Base-by-base conservation (phyloP, 225 moss, liverwort and hornwort genomes). In the Rhytidiadelphus loreus region DNA sequence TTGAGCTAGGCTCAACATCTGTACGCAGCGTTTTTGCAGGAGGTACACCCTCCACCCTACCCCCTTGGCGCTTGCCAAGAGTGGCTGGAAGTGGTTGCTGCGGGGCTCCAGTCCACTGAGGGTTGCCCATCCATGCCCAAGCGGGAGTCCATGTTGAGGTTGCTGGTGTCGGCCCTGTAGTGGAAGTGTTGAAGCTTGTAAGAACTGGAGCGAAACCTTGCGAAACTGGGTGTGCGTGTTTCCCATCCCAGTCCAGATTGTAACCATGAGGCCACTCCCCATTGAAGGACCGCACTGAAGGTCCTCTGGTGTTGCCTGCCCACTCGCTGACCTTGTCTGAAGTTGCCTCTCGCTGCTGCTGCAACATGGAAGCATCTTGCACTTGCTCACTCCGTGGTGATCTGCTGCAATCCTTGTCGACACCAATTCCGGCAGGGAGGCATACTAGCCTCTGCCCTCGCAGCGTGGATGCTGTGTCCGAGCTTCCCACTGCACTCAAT, bases 181-280 rank as follows among this genome's bases (percentile, higher is more conserved):
- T n/a, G 11, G 84, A 29, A 19, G 68, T 85, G 52, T 35, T 76
- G 24, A 59, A 84, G 43, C 30, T 80, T 14, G 83, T 87, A 43
- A 68, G 53, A 68, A 79, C 71, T 25, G 92, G 77, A 79, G 89
- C 26, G 16, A 86, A 64, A 20, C 78, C 84, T 76, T 76, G 88
- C 39, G 83, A 64, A 24, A 65, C 69, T 9, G 88, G 61, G 57
- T 88, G 92, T 15, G 83, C 41, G 23, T 91, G 92, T 30, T 80
- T 93, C n/a, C 87, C 83, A 60, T 83, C 88, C 91, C 88, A 94
- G 35, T 91, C 94, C 21, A 91, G 30, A 71, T 52, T 83, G 64
- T 94, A 91, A 44, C 92, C 92, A 81, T 94, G 85, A 23, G 94
- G 92, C 85, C 91, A 92, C 39, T 92, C 92, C 16, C 94, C 92